Evolutionary conservation across 495 filamentous ascomycete genomes (phyloP).

Genomic region (Talaromyces trachyspermus): DNA sequence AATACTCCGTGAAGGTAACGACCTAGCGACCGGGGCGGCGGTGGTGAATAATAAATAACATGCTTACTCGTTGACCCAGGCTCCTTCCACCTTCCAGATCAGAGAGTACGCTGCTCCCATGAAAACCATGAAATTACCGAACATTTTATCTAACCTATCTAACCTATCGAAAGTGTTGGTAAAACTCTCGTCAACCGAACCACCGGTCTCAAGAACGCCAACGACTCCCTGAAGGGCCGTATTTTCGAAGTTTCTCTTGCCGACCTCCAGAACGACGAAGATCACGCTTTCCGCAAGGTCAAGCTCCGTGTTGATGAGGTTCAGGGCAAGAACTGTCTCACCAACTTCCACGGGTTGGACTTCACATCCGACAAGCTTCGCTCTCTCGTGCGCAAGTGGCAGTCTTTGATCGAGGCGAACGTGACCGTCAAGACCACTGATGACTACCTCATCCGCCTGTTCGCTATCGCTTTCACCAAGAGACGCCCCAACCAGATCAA

Average conservation of each 20-base stretch:
- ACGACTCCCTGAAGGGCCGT: constrained; percentile 95
- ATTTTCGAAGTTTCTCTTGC: constrained; percentile 98
- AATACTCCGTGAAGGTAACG: constrained; percentile 97
- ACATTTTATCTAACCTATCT: constrained; percentile 1
- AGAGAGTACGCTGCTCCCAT: constrained; percentile 72
- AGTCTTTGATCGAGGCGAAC: constrained; percentile 97
- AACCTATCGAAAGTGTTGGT: constrained; percentile 62
- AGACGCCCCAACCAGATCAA: constrained; percentile 97
- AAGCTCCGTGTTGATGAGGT: constrained; percentile 98
- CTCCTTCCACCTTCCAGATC: constrained; percentile 89
- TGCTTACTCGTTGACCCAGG: constrained; percentile 45
- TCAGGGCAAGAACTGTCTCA: constrained; percentile 99
- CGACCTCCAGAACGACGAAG: constrained; percentile 98
- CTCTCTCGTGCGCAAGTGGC: constrained; percentile 98
- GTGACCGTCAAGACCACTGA: constrained; percentile 99
- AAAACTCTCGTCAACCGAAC: constrained; percentile 99
- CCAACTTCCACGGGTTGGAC: constrained; percentile 99
- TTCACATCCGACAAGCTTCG: constrained; percentile 99
- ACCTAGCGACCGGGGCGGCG: too few species aligned
- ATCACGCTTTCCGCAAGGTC: constrained; percentile 98
- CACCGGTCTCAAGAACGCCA: constrained; percentile 98
- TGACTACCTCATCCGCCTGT: constrained; percentile 96
- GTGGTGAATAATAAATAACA: not conserved
- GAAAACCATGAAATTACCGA: constrained; percentile 9
- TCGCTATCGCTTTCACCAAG: constrained; percentile 99